Evolutionary conservation across 1,284 basidiomycete genomes (phyloP).

Genomic region (Trichosporon asahii): DNA sequence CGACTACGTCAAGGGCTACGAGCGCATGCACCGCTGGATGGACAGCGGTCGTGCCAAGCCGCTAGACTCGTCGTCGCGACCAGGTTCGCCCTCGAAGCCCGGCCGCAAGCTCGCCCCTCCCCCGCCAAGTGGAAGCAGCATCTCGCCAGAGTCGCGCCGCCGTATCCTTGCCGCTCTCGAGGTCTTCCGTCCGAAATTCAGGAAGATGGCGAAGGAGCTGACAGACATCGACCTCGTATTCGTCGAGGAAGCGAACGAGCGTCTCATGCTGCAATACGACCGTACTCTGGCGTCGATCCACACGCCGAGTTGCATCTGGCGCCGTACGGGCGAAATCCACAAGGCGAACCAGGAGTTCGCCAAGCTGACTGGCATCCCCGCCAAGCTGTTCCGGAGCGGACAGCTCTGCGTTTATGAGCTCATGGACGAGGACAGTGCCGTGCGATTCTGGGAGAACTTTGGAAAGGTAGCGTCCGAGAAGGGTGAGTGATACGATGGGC

Average conservation of each 20-base stretch:
- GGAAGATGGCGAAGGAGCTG: constrained; percentile 82
- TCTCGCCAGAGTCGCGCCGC: constrained; percentile 83
- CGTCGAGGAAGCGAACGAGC: constrained; percentile 95
- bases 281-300: constrained; percentile 93
- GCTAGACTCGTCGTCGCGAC: constrained; percentile 36
- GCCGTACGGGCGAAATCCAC: constrained; percentile 96
- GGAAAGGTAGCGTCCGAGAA: constrained; percentile 88
- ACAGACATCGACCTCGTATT: constrained; percentile 96
- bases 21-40: constrained; percentile 88
- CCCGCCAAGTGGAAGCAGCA: constrained; percentile 34
- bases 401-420: constrained; percentile 94
- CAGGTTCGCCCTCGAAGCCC: constrained; percentile 16
- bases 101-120: constrained; percentile 13
- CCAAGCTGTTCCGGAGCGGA: constrained; percentile 56
- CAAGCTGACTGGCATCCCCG: constrained; percentile 42
- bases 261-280: constrained; percentile 91
- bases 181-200: constrained; percentile 87
- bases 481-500: constrained; percentile 41
- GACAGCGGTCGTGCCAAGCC: constrained; percentile 59
- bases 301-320: constrained; percentile 94
- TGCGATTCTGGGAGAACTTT: constrained; percentile 90
- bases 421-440: constrained; percentile 92
- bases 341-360: constrained; percentile 83
- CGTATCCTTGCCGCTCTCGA: constrained; percentile 68
- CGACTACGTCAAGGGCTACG: constrained; percentile 93